Evolutionary conservation across 768 basidiomycete species (phyloP).

Genomic region (Auriscalpium orientale): DNA sequence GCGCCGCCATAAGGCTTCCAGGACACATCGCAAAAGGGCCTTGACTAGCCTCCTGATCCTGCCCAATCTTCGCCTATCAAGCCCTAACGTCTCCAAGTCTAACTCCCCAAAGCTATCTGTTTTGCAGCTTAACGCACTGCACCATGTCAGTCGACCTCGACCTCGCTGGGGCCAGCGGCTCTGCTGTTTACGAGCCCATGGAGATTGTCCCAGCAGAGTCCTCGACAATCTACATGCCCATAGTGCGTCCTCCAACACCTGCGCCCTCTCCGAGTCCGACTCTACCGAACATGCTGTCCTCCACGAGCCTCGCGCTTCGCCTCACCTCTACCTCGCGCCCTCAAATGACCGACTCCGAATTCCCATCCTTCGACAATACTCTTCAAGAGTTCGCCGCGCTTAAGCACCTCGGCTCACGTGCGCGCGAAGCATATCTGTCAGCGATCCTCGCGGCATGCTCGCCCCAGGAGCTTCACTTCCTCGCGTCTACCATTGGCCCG

Average conservation of each 20-base stretch:
- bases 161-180: background rate
- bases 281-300: background rate
- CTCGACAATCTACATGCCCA: constrained; percentile 3
- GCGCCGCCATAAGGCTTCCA: too few species aligned
- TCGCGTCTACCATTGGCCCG: constrained; percentile 11
- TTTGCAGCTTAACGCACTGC: too few species aligned
- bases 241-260: constrained; percentile 14
- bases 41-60: too few species aligned
- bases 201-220: background rate
- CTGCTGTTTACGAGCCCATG: background rate
- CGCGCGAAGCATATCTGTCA: constrained; percentile 7
- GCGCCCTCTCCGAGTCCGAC: constrained; percentile 14
- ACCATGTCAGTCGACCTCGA: too few species aligned
- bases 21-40: too few species aligned
- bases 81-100: too few species aligned
- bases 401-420: background rate
- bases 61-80: too few species aligned
- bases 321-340: background rate
- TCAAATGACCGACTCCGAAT: too few species aligned
- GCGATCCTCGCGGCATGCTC: constrained; percentile 10
- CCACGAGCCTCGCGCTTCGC: background rate
- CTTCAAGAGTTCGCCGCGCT: constrained; percentile 4
- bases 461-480: constrained; percentile 10
- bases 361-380: background rate
- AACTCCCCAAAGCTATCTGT: too few species aligned